Base-by-base conservation (phyloP, 176 grass and related monocot genomes). In the Ananas comosus region DNA sequence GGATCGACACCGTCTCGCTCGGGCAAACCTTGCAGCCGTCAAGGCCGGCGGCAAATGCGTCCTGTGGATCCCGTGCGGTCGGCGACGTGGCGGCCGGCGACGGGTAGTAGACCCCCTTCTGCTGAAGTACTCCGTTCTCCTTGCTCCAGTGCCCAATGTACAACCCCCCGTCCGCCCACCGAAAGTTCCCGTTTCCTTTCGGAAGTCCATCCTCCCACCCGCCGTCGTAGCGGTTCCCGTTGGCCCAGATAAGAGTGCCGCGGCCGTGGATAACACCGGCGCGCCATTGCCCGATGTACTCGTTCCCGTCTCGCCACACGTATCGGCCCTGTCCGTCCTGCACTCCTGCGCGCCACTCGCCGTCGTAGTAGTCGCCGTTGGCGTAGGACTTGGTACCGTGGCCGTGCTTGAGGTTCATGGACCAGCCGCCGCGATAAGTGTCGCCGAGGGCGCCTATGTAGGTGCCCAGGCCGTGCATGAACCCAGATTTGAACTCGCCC, bases 161-260 rank as follows among this genome's bases (percentile, higher is more conserved):
- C 58, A 89, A 70, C 13, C 86, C 73, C 13, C 93, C 93, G 70
- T 96, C 88, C 12, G 88, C 76, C 93, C 93, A 96, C 10, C 76
- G 72, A 79, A 96, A 96, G 50, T 76, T 92, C 3, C 93, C 93
- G 22, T 86, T 91, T 0, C 88, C 88, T 51, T 81, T 96, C 18
- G 93, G 93, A 71, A 68, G 69, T 11, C 81, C 79, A 21, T 83
- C 74, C 76, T 96, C 87, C 93, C 92, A 96, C 2, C 80, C 83
- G 28, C 92, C 92, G 68, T 96, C 93, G 78, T 86, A 93, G 19
- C 87, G 78, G 78, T 86, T 87, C 33, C 86, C 75, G 70, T 87
- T 87, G 10, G 63, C 75, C 90, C 86, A 89, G 28, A 87, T 76
- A 1, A 95, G 75, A 22, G 82, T 73, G 13, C 91, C 91, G 66